These are phyloP conservation scores for Stentor coeruleus DNA, from an alignment of 73 alveolate genomes.

Conservation along the genomic window DNA sequence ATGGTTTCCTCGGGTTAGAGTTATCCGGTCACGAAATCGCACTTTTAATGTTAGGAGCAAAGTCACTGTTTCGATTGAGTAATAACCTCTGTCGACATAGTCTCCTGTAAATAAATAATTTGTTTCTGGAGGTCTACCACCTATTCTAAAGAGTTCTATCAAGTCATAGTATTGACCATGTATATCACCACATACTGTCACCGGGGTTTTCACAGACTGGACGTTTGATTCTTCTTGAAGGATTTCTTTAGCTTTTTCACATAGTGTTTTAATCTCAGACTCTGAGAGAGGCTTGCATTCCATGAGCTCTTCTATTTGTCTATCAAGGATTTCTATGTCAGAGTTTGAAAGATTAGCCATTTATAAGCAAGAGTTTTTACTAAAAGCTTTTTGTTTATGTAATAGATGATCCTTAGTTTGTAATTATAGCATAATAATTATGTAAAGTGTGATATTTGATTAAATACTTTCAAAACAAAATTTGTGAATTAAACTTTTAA, in stretches of 20 bases:
- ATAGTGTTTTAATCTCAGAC: conserved; percentile 80
- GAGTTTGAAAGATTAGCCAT: conserved; percentile 16
- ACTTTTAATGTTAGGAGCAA: conserved; percentile 77
- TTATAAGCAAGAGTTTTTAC: not conserved
- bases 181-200: conserved; percentile 96
- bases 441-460: no score
- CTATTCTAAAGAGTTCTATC: conserved; percentile 80
- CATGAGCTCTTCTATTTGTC: conserved; percentile 39
- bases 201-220: conserved; percentile 73
- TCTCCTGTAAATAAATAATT: conserved; percentile 90
- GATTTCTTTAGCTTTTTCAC: conserved; percentile 95
- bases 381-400: not conserved
- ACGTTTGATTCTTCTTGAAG: conserved; percentile 83
- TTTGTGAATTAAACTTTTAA: no score
- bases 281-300: conserved; percentile 70
- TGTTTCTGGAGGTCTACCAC: conserved; percentile 73
- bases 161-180: conserved; percentile 97
- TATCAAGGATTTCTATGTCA: conserved; percentile 32
- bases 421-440: no score
- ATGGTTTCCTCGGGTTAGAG: conserved; percentile 92
- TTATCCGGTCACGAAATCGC: conserved; percentile 80
- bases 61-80: conserved; percentile 87
- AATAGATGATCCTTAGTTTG: not conserved
- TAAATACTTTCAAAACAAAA: no score
- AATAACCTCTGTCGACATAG: conserved; percentile 87